Evolutionary conservation across 495 filamentous ascomycete genomes (phyloP), one percentile per base, ranked within the genome.

Genomic region (Thozetella sp.): DNA sequence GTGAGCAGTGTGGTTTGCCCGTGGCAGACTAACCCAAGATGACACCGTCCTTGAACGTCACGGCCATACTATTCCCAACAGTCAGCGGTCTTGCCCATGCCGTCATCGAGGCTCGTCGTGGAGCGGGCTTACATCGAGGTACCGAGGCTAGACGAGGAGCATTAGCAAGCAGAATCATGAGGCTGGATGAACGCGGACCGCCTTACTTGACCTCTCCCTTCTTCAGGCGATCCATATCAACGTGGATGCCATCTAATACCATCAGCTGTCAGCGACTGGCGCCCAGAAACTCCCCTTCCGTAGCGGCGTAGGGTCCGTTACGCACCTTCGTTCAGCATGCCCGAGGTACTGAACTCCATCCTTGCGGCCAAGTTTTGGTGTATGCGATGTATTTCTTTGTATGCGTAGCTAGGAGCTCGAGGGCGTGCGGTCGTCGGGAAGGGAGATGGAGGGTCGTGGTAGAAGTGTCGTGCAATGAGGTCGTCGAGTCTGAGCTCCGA

Each of bases 11-110:
- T 6, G n/a, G 20, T 22, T 15, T 9, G 51, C 25, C 46, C 56
- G 22, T 22, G 15, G 17, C 6, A 4, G n/a, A 74, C 79, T 53
- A 69, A 87, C 85, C 92, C 26, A 99, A 83, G 74, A 99, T 96
- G 50, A 99, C 96, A 53, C 95, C 95, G 67, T 96, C 93, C 70
- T 93, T 91, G 86, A 98, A 99, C 72, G 95, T 97, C 67, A 98
- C 92, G 37, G 95, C 90, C 89, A 93, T 93, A 72, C 89, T 92
- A 62, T 54, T 22, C 19, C 40, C 2, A 50, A 22, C 45, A 10
- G 61, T 75, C 58, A 76, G 67, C 59, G 13, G 20, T 27, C 1
- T 51, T 56, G 57, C 78, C 51, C 69, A 56, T 53, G 53, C 24
- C 27, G 25, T 30, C 51, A 22, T 54, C 25, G 23, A 10, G 13